Percentiles rank a stretch among this genome's conserved stretches.
Evolutionary conservation across 2,329 filamentous ascomycete genomes (phyloP).

Genomic region (Aspergillus unguis): DNA sequence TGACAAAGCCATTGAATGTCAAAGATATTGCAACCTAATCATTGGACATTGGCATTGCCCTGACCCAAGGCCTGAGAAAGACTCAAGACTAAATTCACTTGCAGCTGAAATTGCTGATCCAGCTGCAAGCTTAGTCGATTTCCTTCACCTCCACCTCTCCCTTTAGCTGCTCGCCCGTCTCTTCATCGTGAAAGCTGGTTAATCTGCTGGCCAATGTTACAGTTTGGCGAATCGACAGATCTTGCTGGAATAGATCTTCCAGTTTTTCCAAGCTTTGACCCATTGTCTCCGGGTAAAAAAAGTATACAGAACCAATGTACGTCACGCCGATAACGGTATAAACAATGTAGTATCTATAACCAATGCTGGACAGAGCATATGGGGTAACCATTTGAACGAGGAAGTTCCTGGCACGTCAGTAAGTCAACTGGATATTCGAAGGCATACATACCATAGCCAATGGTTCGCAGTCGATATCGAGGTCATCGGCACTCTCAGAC

Average conservation of each 20-base stretch:
- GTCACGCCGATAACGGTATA: slow-evolving; percentile 13
- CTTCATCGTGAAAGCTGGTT: neutral
- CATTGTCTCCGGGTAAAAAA: slow-evolving; percentile 14
- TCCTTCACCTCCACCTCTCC: neutral
- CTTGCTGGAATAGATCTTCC: neutral
- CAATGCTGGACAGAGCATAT: slow-evolving; percentile 1
- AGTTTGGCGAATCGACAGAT: neutral
- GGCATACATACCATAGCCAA: slow-evolving; percentile 8
- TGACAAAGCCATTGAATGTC: too few relatives aligned
- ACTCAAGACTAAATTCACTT: too few relatives aligned
- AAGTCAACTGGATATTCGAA: too few relatives aligned
- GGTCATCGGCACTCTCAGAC: neutral
- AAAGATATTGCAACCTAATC: too few relatives aligned
- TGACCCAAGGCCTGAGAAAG: too few relatives aligned
- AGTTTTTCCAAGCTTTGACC: slow-evolving; percentile 1
- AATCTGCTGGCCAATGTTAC: neutral
- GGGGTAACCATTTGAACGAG: slow-evolving; percentile 9
- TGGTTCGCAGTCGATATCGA: slow-evolving; percentile 5
- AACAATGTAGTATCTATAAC: slow-evolving; percentile 10
- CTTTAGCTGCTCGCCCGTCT: neutral
- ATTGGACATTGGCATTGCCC: too few relatives aligned
- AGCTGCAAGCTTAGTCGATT: neutral
- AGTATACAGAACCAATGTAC: slow-evolving; percentile 12
- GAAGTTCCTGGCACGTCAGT: slow-evolving; percentile 1
- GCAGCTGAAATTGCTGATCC: too few relatives aligned